Base-by-base conservation (phyloP, 1,284 basidiomycete genomes). In the Chondrostereum purpureum region DNA sequence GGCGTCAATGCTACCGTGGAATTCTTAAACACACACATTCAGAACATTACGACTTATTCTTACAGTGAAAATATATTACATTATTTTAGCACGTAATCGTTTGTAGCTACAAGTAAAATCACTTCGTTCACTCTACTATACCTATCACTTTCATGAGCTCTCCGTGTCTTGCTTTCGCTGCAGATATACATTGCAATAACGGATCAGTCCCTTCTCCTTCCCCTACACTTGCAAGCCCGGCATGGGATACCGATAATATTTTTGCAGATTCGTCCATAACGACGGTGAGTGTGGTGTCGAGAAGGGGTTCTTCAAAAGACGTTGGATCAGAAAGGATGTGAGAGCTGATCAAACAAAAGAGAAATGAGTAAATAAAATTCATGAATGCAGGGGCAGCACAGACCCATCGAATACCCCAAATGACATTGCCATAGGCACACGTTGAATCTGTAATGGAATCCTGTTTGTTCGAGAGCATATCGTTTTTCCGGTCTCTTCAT, bases 331-430 rank as follows among this genome's bases (percentile, higher is more conserved):
- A 72, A 1, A 97, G 68, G 11, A 94, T 63, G 38, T 83, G 72
- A 27, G 77, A 77, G 44, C 83, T 85, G 51, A 8, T 33, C 27
- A 24, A n/a, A n/a, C n/a, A 45, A 4, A 23, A 34, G 38, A 36
- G 5, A 11, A 24, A 17, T 19, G 10, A n/a, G 21, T 18, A 22
- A 12, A 45, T 16, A 35, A 40, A 36, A 40, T 42, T 34, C 19
- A 33, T 41, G 17, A 40, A 51, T 22, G 27, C n/a, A n/a, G n/a
- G 8, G n/a, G n/a, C 21, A 23, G 13, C 8, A 72, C 80, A 42
- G 54, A 89, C 88, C 77, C 75, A 55, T 88, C 78, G 62, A 92
- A 87, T 31, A 92, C 67, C n/a, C 92, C 90, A 60, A 92, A 92
- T 0, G 87, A 83, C 52, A 78, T 75, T 1, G 78, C 70, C 10